Evolutionary conservation across 179 eudicot genomes (phyloP), one percentile per base, ranked within the genome.

Genomic region (Camellia oleifera): DNA sequence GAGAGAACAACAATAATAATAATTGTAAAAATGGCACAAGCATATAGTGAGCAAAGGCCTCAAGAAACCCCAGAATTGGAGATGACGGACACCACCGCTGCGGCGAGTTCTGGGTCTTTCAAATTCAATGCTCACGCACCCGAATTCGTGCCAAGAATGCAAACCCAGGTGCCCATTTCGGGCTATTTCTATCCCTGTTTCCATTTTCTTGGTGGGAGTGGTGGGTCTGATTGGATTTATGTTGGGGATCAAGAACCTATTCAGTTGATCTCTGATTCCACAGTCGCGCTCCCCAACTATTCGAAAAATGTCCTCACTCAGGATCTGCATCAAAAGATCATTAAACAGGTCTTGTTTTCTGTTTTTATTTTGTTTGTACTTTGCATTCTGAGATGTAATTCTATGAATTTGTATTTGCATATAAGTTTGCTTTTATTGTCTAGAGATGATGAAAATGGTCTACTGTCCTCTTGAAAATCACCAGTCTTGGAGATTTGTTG

Each of bases 101-200:
- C 77, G 20, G 68, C 64, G 57, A 17, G 73, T 7, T 77, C 80
- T 50, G 76, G 4, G 14, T 45, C 91, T 26, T 94, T 94, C 81
- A 91, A 91, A 81, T 88, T 95, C 80, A 95, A 95, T 54, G 99
- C 86, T 6, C 89, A 91, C 7, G 99, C 98, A 15, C 89, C 97
- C 0, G 99, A 92, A 85, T 95, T 95, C 62, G 92, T 94, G 57
- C 99, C 97, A 3, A 83, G 89, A 70, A 79, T 89, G 7, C 81
- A 76, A 5, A 48, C 85, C 58, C 90, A 86, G 74, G 70, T 87
- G 82, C 88, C 93, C 1, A 62, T 88, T 26, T 87, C 95, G 5
- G 92, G 92, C 20, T 95, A 90, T 75, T 91, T 84, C 65, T 89
- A 89, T 64, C 98, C 94, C 0, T 94, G 83, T 69, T 88, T 88